Percentiles rank a stretch among this genome's conserved stretches.
These are phyloP conservation scores for Diutina sp. DNA, from an alignment of 1,139 yeast species.

Conservation along the genomic window DNA sequence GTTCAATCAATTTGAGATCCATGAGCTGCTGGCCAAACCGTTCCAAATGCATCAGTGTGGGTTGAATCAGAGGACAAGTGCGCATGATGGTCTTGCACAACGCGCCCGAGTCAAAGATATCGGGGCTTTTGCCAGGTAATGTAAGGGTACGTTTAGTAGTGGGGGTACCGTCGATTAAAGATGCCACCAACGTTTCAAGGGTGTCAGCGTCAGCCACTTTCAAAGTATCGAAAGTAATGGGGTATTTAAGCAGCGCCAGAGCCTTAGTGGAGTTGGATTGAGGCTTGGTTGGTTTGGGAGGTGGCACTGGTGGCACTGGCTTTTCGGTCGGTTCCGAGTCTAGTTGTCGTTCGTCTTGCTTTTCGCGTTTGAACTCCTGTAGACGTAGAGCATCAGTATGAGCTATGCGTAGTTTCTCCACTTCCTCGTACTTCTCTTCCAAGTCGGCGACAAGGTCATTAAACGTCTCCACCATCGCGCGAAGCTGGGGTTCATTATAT, in stretches of 20 bases:
- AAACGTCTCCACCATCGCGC: slow-evolving; percentile 14
- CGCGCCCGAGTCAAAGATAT: slow-evolving; percentile 27
- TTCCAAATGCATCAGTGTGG: slow-evolving; percentile 26
- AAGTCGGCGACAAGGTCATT: slow-evolving; percentile 17
- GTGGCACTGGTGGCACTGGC: not conserved
- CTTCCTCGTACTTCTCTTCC: slow-evolving; percentile 11
- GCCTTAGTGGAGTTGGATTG: no score
- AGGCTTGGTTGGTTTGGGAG: not conserved
- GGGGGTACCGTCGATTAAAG: slow-evolving; percentile 15
- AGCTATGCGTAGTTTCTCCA: slow-evolving; percentile 18
- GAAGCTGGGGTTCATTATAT: slow-evolving; percentile 22
- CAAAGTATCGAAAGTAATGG: slow-evolving; percentile 7
- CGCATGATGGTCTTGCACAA: slow-evolving; percentile 19
- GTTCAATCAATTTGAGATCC: slow-evolving; percentile 21
- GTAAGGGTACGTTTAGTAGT: slow-evolving; percentile 22
- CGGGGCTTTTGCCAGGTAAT: slow-evolving; percentile 28
- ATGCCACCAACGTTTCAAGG: slow-evolving; percentile 13
- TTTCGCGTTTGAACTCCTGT: slow-evolving; percentile 13
- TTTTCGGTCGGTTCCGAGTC: not conserved
- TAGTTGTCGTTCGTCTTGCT: slow-evolving; percentile 7
- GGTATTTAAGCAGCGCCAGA: not conserved
- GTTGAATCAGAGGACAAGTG: slow-evolving; percentile 20
- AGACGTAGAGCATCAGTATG: slow-evolving; percentile 20
- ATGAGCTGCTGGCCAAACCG: slow-evolving; percentile 29
- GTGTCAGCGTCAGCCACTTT: slow-evolving; percentile 7